These are phyloP conservation scores for Neurospora terricola DNA, from an alignment of 495 filamentous ascomycete genomes.

Conservation along the genomic window DNA sequence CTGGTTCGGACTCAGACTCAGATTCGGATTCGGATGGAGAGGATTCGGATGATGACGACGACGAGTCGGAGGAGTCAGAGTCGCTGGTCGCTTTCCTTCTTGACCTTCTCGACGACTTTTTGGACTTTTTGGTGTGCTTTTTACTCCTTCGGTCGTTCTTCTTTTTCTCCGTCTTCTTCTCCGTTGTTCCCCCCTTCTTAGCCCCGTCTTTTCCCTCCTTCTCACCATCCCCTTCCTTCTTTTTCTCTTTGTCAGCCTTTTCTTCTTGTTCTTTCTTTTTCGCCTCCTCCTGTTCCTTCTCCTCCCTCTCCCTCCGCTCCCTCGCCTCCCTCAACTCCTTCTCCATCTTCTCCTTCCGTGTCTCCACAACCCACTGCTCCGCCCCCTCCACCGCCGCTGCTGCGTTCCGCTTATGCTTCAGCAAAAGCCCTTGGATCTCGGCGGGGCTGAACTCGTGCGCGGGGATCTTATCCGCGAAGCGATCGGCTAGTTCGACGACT, in stretches of 20 bases:
- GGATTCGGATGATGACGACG: conserved; percentile 3
- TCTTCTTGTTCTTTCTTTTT: conserved; percentile 20
- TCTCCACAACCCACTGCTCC: conserved; percentile 46
- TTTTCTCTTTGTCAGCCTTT: too few species aligned
- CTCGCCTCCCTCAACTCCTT: conserved; percentile 39
- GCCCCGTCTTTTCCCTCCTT: background rate
- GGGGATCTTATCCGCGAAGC: conserved; percentile 56
- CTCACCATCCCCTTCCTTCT: conserved; percentile 14
- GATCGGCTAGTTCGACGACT: conserved; percentile 29
- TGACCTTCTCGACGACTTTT: background rate
- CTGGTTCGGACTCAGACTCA: conserved; percentile 5
- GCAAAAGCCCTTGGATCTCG: conserved; percentile 67
- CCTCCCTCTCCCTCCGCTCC: conserved; percentile 30
- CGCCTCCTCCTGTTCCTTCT: conserved; percentile 24
- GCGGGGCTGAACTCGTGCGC: conserved; percentile 58
- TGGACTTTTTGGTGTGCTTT: conserved; percentile 3
- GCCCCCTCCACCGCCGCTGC: conserved; percentile 47
- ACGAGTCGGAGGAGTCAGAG: conserved; percentile 7
- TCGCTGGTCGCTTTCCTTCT: background rate
- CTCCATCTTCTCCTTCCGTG: conserved; percentile 48
- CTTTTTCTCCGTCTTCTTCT: conserved; percentile 15
- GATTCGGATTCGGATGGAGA: conserved; percentile 6
- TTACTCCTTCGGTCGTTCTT: background rate
- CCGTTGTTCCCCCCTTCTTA: conserved; percentile 1
- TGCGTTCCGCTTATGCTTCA: conserved; percentile 57